Evolutionary conservation across 1,139 yeast genomes (phyloP).

Genomic region (Candida freyschussii): DNA sequence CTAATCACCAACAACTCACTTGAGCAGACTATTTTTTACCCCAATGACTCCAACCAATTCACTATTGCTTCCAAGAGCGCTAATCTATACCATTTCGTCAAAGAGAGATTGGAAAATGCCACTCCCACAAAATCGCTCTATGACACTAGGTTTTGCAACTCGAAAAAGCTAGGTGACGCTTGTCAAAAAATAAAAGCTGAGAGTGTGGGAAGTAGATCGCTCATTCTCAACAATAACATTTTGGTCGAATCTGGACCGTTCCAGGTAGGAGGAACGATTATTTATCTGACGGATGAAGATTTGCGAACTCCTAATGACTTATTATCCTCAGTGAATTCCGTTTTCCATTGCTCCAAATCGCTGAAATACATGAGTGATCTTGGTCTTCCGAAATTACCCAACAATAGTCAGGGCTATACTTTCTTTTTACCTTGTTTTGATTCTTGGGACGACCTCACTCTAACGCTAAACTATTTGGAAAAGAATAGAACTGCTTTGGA

Average conservation of each 20-base stretch:
- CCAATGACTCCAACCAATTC: slow-evolving; percentile 30
- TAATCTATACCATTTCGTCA: slow-evolving; percentile 64
- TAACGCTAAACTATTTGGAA: slow-evolving; percentile 57
- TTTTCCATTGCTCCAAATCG: slow-evolving; percentile 49
- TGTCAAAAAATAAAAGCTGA: slow-evolving; percentile 44
- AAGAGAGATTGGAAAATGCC: slow-evolving; percentile 38
- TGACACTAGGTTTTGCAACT: slow-evolving; percentile 38
- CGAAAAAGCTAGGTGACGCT: slow-evolving; percentile 36
- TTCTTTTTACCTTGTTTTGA: slow-evolving; percentile 72
- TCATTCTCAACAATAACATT: slow-evolving; percentile 42
- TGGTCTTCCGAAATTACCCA: slow-evolving; percentile 39
- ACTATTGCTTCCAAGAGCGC: slow-evolving; percentile 30
- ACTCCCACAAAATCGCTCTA: slow-evolving; percentile 33
- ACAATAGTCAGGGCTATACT: slow-evolving; percentile 60
- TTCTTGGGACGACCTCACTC: slow-evolving; percentile 67
- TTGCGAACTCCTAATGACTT: slow-evolving; percentile 51
- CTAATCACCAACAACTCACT: slow-evolving; percentile 51
- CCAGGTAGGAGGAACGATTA: slow-evolving; percentile 50
- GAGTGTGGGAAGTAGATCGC: slow-evolving; percentile 36
- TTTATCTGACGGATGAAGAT: slow-evolving; percentile 60
- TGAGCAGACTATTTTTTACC: slow-evolving; percentile 51
- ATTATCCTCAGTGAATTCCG: slow-evolving; percentile 48
- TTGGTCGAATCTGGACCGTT: slow-evolving; percentile 41
- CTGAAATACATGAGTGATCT: slow-evolving; percentile 45
- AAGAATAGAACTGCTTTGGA: slow-evolving; percentile 47